Conservation (phyloP, 2,329 filamentous ascomycete genomes). For the Xenosphaeropsis pyriputrescens region DNA sequence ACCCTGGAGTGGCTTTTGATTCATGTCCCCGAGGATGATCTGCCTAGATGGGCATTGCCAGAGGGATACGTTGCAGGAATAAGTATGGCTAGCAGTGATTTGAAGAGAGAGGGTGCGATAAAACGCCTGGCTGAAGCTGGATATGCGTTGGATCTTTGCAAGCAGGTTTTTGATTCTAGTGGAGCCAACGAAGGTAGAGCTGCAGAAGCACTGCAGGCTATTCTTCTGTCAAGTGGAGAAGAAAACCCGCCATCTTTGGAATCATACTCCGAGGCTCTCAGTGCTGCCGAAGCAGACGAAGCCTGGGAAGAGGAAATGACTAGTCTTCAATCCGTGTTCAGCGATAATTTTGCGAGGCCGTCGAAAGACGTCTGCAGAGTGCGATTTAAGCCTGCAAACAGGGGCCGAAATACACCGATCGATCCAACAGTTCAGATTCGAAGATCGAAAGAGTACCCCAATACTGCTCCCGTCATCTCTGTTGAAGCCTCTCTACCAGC, state of each 20-base stretch:
- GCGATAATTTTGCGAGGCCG: constrained; percentile 49
- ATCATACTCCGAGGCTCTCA: constrained; percentile 30
- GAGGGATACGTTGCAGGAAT: constrained; percentile 87
- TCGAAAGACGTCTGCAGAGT: constrained; percentile 56
- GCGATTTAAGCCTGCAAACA: constrained; percentile 40
- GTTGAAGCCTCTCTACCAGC: constrained; percentile 64
- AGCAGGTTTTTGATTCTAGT: constrained; percentile 57
- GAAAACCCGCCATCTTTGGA: constrained; percentile 19
- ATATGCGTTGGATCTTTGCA: constrained; percentile 74
- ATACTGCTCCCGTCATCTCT: constrained; percentile 50
- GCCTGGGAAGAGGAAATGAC: constrained; percentile 77
- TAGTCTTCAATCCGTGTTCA: constrained; percentile 76
- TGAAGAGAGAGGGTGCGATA: constrained; percentile 69
- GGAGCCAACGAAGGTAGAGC: constrained; percentile 61
- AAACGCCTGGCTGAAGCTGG: constrained; percentile 71
- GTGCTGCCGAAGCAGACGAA: constrained; percentile 25
- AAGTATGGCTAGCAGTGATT: constrained; percentile 66
- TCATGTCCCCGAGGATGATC: constrained; percentile 90
- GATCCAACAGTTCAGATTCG: constrained; percentile 51
- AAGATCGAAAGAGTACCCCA: constrained; percentile 61
- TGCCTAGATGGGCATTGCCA: constrained; percentile 85
- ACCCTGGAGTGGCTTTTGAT: constrained; percentile 91
- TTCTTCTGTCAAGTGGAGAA: constrained; percentile 38
- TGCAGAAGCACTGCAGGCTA: constrained; percentile 64
- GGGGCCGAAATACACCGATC: constrained; percentile 31